Evolutionary conservation across 1,139 yeast species (phyloP), one percentile per base, ranked within the genome.

Genomic region (Schizosaccharomyces versatilis): DNA sequence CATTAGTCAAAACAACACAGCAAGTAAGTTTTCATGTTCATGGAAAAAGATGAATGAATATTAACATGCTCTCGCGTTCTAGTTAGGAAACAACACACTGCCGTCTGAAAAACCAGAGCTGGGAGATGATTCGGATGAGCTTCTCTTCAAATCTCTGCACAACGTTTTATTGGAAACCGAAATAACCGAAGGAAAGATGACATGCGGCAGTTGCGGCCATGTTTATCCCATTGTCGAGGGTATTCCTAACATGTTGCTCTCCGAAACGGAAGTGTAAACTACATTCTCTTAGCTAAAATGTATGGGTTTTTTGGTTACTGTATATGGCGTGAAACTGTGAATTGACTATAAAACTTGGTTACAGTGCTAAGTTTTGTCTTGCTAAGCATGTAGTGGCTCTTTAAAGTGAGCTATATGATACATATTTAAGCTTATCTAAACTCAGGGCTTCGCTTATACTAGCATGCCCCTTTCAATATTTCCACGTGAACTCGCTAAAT

Each of bases 221-320:
- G 73, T 83, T 14, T 93, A 88, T 69, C 78, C 81, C 69, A 84
- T 90, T 69, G 88, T 88, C 69, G 88, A 86, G 71, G 79, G 90
- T 57, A 86, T 90, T 62, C 96, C 99, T 53, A 90, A 90, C 72
- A 84, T 90, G 68, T 72, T 90, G 59, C 75, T 90, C 55, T 97
- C 98, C 51, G 97, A 98, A 17, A 97, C 90, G 67, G 59, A 57
- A 38, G 54, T 57, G 41, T 53, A 51, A 10, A 24, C 15, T 38
- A 24, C 5, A 24, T 3, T 24, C 32, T 24, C 32, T 24, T 24
- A 24, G 32, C 32, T 24, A 24, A 24, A 24, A 24, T 24, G 5
- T 24, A 24, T 24, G 32, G 32, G 32, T 24, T 24, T 24, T 24
- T 24, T 24, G 32, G 32, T 3, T 24, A 24, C 32, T 24, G 32